A percentile compares a stretch with the other conserved stretches of the same genome.
phyloP scores from a whole-genome alignment of 2,329 filamentous ascomycete genomes.

The Sporothrix inflata region DNA sequence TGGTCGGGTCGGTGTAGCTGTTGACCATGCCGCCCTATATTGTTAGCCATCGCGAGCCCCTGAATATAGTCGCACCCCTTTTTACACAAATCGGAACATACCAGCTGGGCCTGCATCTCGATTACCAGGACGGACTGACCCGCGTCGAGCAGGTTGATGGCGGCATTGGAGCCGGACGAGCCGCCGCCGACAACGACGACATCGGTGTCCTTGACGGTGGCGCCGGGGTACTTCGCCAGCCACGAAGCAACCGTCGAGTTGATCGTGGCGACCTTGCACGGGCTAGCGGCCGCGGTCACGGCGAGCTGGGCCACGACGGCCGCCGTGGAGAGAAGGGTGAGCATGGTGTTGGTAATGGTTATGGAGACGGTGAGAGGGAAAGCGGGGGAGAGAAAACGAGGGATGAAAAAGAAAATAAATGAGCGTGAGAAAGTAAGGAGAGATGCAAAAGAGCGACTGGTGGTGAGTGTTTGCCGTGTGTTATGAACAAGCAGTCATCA shows the following conservation, averaged over 20 bases:
- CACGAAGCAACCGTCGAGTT: slow-evolving; percentile 17
- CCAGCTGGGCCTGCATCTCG: slow-evolving; percentile 42
- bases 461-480: slow-evolving; percentile 7
- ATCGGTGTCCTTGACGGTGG: slow-evolving; percentile 34
- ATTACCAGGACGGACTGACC: slow-evolving; percentile 42
- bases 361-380: background rate
- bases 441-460: slow-evolving; percentile 25
- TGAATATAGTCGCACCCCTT: background rate
- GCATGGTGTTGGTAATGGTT: background rate
- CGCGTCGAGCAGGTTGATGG: slow-evolving; percentile 44
- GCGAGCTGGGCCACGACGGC: slow-evolving; percentile 19
- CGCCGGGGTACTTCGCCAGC: slow-evolving; percentile 11
- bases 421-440: slow-evolving; percentile 6
- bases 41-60: background rate
- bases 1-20: slow-evolving; percentile 51
- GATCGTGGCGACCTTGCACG: background rate
- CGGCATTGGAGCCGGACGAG: slow-evolving; percentile 45
- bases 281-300: slow-evolving; percentile 3
- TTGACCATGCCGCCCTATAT: slow-evolving; percentile 53
- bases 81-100: slow-evolving; percentile 32
- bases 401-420: background rate
- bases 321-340: background rate
- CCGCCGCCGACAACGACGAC: slow-evolving; percentile 45
- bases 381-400: background rate
- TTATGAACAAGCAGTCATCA: slow-evolving; percentile 21